A percentile compares a stretch with the other conserved stretches of the same genome.
Conservation (phyloP, 1,284 basidiomycete species). For the Ganoderma lingzhi region DNA sequence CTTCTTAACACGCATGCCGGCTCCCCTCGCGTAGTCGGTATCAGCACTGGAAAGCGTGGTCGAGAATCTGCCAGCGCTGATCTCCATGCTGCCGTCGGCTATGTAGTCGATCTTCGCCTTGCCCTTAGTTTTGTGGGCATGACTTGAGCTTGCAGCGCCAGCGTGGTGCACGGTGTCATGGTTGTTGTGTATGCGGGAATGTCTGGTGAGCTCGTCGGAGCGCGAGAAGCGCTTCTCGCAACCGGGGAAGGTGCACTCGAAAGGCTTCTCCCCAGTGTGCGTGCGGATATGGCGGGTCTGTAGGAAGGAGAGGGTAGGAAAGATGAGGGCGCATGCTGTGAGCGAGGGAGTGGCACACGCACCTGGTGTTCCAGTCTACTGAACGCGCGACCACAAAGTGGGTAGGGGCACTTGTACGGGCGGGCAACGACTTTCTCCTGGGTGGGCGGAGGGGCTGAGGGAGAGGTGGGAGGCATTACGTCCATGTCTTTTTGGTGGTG, state of each 20-base stretch:
- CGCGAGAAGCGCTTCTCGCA: constrained; percentile 99
- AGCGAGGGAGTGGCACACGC: constrained; percentile 38
- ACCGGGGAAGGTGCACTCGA: constrained; percentile 90
- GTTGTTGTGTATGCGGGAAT: constrained; percentile 91
- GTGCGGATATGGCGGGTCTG: constrained; percentile 98
- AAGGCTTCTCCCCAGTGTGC: constrained; percentile 98
- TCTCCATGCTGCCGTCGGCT: constrained; percentile 45
- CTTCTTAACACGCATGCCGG: constrained; percentile 57
- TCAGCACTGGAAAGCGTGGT: constrained; percentile 28
- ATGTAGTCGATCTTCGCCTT: constrained; percentile 44
- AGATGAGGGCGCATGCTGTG: constrained; percentile 32
- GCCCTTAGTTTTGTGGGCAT: constrained; percentile 41
- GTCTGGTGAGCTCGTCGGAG: constrained; percentile 96
- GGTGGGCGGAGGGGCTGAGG: constrained; percentile 35
- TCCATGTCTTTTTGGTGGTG: constrained; percentile 33
- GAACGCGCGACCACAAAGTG: constrained; percentile 90
- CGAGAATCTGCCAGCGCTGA: constrained; percentile 29
- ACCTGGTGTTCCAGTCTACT: constrained; percentile 94
- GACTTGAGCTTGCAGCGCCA: constrained; percentile 34
- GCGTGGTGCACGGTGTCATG: constrained; percentile 35
- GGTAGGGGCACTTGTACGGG: constrained; percentile 96
- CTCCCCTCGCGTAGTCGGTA: constrained; percentile 27
- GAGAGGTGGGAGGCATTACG: constrained; percentile 34
- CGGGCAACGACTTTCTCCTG: constrained; percentile 70
- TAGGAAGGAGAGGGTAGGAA: constrained; percentile 10